These are phyloP conservation scores for Salix purpurea DNA, from an alignment of 345 rosid genomes.

Conservation along the genomic window DNA sequence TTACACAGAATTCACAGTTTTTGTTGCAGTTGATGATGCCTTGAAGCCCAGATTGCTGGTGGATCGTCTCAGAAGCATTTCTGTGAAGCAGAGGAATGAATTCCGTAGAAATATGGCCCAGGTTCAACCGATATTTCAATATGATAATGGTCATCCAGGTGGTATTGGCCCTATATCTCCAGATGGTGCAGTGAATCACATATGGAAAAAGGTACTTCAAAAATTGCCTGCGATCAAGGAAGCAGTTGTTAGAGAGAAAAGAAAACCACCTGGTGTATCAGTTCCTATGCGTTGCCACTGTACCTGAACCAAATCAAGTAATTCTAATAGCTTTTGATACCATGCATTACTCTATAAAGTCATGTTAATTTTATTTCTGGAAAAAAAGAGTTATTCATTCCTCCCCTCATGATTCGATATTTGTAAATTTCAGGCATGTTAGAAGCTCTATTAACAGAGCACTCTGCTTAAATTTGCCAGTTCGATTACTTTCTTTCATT, in stretches of 20 bases:
- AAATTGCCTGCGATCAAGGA: conserved; percentile 73
- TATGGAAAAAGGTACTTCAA: conserved; percentile 78
- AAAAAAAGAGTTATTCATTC: not conserved
- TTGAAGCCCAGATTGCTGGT: conserved; percentile 70
- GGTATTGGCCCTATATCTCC: conserved; percentile 68
- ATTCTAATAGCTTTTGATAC: not conserved
- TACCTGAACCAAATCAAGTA: conserved; percentile 32
- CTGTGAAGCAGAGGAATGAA: conserved; percentile 44
- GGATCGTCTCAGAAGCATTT: conserved; percentile 49
- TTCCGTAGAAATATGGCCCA: conserved; percentile 52
- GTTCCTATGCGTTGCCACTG: conserved; percentile 82
- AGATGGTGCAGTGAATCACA: conserved; percentile 80
- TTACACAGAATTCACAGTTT: conserved; percentile 71
- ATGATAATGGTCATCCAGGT: conserved; percentile 53
- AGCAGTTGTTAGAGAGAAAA: conserved; percentile 59
- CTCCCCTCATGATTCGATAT: not conserved
- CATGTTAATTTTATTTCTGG: not conserved
- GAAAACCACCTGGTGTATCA: conserved; percentile 65
- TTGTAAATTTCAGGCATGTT: not conserved
- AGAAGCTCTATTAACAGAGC: not conserved
- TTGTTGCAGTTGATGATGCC: conserved; percentile 65
- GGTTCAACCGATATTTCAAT: conserved; percentile 61
- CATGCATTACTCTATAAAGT: not conserved
- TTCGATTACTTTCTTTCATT: not conserved
- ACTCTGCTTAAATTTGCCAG: not conserved